A percentile compares a stretch with the other conserved stretches of the same genome.
Evolutionary conservation across 2,329 filamentous ascomycete genomes (phyloP).

Genomic region (Colletotrichum tamarilloi): DNA sequence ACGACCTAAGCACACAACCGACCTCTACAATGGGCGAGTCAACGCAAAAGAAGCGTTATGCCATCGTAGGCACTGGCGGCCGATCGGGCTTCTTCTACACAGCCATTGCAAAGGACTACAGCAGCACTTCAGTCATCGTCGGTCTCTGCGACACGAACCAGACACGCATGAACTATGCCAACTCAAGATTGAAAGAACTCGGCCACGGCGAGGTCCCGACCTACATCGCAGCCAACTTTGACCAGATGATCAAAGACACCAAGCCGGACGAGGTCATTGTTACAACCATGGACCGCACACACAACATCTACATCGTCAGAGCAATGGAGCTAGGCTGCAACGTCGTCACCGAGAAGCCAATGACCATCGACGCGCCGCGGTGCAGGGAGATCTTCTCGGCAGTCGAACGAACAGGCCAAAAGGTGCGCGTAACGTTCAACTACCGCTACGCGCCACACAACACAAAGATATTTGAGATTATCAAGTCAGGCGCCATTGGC

Average conservation of each 20-base stretch:
- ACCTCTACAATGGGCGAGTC: slow-evolving; percentile 9
- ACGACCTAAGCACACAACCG: not conserved
- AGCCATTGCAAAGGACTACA: slow-evolving; percentile 65
- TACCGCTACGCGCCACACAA: slow-evolving; percentile 64
- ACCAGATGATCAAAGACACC: slow-evolving; percentile 66
- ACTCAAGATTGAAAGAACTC: slow-evolving; percentile 56
- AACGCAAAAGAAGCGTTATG: slow-evolving; percentile 56
- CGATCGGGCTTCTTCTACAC: slow-evolving; percentile 71
- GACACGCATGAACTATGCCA: slow-evolving; percentile 68
- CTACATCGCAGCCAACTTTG: slow-evolving; percentile 65
- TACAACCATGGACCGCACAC: slow-evolving; percentile 72
- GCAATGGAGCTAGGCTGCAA: slow-evolving; percentile 63
- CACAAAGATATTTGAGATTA: slow-evolving; percentile 58
- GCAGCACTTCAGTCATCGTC: slow-evolving; percentile 61
- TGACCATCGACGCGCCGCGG: slow-evolving; percentile 62
- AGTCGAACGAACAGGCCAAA: slow-evolving; percentile 56
- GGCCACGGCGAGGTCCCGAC: slow-evolving; percentile 62
- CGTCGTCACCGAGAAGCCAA: slow-evolving; percentile 63
- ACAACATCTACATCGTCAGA: slow-evolving; percentile 69
- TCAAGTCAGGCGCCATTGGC: slow-evolving; percentile 57
- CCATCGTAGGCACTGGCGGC: slow-evolving; percentile 68
- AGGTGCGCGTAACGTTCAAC: slow-evolving; percentile 61
- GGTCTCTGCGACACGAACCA: slow-evolving; percentile 70
- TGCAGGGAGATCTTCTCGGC: slow-evolving; percentile 66
- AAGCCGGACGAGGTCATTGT: slow-evolving; percentile 71